A percentile compares a stretch with the other conserved stretches of the same genome.
Evolutionary conservation across 2,329 filamentous ascomycete species (phyloP).

Genomic region (Trichoderma citrinoviride): DNA sequence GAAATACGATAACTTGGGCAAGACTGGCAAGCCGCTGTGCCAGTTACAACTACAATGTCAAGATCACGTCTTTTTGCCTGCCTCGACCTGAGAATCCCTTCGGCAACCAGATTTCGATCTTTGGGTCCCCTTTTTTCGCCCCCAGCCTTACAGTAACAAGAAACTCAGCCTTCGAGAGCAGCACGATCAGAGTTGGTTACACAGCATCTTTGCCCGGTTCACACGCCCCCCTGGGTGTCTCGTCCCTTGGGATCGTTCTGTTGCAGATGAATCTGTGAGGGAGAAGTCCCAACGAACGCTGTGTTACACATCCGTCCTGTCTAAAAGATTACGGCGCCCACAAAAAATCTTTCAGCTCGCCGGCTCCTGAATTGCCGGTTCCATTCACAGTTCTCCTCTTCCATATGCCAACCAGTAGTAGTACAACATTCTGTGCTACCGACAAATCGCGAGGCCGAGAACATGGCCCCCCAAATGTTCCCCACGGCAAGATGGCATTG

Average conservation of each 20-base stretch:
- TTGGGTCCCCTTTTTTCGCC: neutral
- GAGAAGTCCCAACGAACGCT: neutral
- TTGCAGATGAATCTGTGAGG: neutral
- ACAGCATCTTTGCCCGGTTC: neutral
- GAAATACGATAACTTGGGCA: too few species aligned
- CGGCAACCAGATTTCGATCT: constrained; percentile 18
- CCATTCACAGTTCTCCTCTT: too few species aligned
- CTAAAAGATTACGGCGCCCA: neutral
- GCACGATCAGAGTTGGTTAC: constrained; percentile 8
- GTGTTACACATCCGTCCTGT: neutral
- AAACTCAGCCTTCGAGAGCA: neutral
- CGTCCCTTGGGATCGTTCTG: neutral
- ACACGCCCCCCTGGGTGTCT: neutral
- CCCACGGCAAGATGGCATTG: constrained; percentile 16
- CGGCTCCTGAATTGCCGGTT: constrained; percentile 7
- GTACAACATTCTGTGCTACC: too few species aligned
- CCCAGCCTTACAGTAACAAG: neutral
- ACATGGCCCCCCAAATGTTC: neutral
- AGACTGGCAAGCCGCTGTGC: too few species aligned
- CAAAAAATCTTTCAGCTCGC: constrained; percentile 9
- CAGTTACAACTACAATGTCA: neutral
- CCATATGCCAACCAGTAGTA: too few species aligned
- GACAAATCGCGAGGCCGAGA: neutral
- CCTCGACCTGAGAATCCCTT: neutral
- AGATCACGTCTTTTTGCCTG: neutral